Evolutionary conservation across 2,329 filamentous ascomycete genomes (phyloP), one percentile per base, ranked within the genome.

Genomic region (Calonectria pteridis): DNA sequence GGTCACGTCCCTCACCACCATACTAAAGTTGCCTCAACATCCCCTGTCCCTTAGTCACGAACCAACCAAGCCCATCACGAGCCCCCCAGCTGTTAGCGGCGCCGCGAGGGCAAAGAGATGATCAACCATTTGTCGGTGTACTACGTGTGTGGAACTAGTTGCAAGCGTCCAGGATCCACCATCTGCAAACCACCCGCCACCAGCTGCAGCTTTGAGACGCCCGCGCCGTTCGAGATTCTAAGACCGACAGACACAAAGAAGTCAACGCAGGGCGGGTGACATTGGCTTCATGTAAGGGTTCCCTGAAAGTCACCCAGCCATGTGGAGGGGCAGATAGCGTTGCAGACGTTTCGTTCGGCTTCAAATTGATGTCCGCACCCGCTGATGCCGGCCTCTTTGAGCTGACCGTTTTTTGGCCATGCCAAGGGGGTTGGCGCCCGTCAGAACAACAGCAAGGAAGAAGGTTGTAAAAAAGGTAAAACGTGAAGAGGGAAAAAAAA

Each of bases 151-250:
- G 46, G 37, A 59, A 35, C 33, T 37, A 62, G 55, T 62, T 62
- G 55, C 55, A 40, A 23, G 29, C 28, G 26, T 35, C 26, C 33
- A 43, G 49, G 66, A 29, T 58, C 59, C 67, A 55, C 67, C 58
- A 20, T 29, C 49, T 70, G 67, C 49, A 64, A 70, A 70, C 58
- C 28, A 51, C 33, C 49, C 46, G 67, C 67, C 67, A 49, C 49
- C 67, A 31, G 35, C 67, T 70, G 67, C 67, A 55, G 58, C 51
- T 49, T 55, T 37, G 46, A 64, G 67, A 64, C 67, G 67, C 58
- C 67, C 67, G 58, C 49, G 46, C 50, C 58, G 67, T 49, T 53
- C 46, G 59, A 65, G 18, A 35, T 50, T 62, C 35, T 16, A 62
- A 55, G 67, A 43, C 58, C 35, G 29, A 18, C 67, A 35, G 33